Evolutionary conservation across 768 basidiomycete species (phyloP), one percentile per base, ranked within the genome.

Genomic region (Boletus huronensis): DNA sequence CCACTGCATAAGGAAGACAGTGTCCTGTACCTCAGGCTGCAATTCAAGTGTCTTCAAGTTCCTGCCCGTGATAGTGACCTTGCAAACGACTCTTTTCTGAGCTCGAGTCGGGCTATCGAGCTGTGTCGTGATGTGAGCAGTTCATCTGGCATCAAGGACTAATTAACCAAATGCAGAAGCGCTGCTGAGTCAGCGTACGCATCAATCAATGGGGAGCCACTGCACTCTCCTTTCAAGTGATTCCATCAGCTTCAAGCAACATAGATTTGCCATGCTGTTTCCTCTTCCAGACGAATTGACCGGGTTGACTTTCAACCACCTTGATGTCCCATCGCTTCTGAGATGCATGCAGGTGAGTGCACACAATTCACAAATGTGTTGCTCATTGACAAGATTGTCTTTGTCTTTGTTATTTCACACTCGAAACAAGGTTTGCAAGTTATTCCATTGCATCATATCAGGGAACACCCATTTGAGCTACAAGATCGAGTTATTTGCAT

Each of bases 261-360:
- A 25, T 6, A 16, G 23, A 28, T 10, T 39, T 0, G 6, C 42
- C 6, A 67, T 66, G 69, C 39, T 39, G n/a, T 42, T 65, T 34
- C 43, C 56, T 28, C 53, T 74, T 3, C 73, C 73, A 13, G 58
- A 66, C 17, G 73, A 74, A 53, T 29, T 74, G 35, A 53, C 62
- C n/a, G 59, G 55, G 25, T 28, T 60, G 23, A 47, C 64, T 11
- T 66, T 70, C 48, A 39, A 53, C 42, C 45, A 61, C 9, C 71
- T 74, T 7, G 74, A 75, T 49, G 39, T 54, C n/a, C 31, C 48
- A 6, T 64, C 67, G 38, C 64, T 74, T 29, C 28, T 70, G 45
- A 57, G 41, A 49, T 65, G 71, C 45, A 65, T 48, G 49, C 63
- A 64, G 40, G 72, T 69, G 40, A 54, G 66, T 49, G 25, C n/a